A percentile compares a stretch with the other conserved stretches of the same genome.
These are phyloP conservation scores for button mushroom (Agaricus bisporus) DNA, from an alignment of 768 basidiomycete genomes.

Conservation along the genomic window DNA sequence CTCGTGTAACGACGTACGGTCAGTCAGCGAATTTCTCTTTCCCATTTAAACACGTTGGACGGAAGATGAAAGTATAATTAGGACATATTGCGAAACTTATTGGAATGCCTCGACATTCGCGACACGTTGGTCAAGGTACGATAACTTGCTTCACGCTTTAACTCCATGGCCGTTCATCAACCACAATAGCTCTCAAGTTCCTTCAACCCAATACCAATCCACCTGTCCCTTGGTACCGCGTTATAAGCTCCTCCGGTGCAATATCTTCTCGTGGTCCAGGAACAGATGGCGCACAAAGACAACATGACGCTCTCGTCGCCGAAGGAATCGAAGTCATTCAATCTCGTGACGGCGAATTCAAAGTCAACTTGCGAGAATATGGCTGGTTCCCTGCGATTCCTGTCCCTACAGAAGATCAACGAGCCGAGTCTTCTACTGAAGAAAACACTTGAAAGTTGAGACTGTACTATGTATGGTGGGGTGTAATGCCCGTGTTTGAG, in stretches of 20 bases:
- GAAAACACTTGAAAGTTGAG: not conserved
- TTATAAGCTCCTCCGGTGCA: slow-evolving; percentile 60
- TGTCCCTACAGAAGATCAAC: not conserved
- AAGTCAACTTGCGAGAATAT: slow-evolving; percentile 48
- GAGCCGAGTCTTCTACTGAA: not conserved
- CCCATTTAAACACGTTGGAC: not conserved
- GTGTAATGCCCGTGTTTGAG: not conserved
- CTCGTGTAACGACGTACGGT: slow-evolving; percentile 77
- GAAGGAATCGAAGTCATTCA: slow-evolving; percentile 76
- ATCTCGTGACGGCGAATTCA: slow-evolving; percentile 49
- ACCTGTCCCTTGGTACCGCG: slow-evolving; percentile 79
- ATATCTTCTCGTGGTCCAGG: slow-evolving; percentile 84
- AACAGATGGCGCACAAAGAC: slow-evolving; percentile 70
- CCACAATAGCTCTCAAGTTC: slow-evolving; percentile 67
- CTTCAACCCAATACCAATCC: slow-evolving; percentile 52
- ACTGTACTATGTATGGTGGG: not conserved
- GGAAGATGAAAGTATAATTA: slow-evolving; percentile 18
- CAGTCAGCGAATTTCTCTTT: slow-evolving; percentile 7
- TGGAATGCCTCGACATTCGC: slow-evolving; percentile 72
- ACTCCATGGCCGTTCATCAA: not conserved
- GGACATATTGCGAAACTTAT: slow-evolving; percentile 77
- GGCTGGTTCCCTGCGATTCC: slow-evolving; percentile 60
- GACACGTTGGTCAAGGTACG: slow-evolving; percentile 84
- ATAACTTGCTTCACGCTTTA: too few relatives aligned
- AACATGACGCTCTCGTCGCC: slow-evolving; percentile 67